These are phyloP conservation scores for Ceratobasidium sp. DNA, from an alignment of 1,284 basidiomycete genomes.

Conservation along the genomic window DNA sequence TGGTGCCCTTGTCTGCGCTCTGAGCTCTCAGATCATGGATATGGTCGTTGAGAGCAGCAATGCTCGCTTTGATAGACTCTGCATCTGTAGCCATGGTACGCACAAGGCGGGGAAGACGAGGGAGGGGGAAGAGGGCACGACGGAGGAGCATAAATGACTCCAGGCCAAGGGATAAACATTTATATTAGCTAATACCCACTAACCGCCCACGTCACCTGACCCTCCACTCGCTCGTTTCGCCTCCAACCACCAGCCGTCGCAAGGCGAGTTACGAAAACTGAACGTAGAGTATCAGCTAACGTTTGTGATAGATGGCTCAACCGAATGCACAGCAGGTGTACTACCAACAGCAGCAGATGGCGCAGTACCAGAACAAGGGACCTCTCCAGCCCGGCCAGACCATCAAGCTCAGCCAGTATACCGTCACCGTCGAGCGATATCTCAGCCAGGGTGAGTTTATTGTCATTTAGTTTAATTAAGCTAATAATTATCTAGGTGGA, in stretches of 20 bases:
- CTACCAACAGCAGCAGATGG: conserved; percentile 33
- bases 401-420: conserved; percentile 90
- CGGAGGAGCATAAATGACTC: conserved; percentile 22
- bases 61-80: conserved; percentile 42
- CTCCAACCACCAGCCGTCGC: conserved; percentile 7
- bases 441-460: conserved; percentile 83
- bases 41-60: conserved; percentile 42
- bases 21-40: conserved; percentile 68
- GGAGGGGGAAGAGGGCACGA: background rate
- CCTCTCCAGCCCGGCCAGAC: conserved; percentile 78
- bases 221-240: background rate
- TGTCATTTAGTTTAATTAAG: conserved; percentile 30
- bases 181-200: too few relatives aligned
- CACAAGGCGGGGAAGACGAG: conserved; percentile 10
- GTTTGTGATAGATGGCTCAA: conserved; percentile 15
- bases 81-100: conserved; percentile 25
- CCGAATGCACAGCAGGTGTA: conserved; percentile 32
- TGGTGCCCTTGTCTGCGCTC: conserved; percentile 62
- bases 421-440: conserved; percentile 89
- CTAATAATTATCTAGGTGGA: conserved; percentile 74
- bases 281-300: background rate
- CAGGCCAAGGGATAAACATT: background rate
- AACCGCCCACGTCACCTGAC: conserved; percentile 17
- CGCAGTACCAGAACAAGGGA: conserved; percentile 52
- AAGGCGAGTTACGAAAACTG: background rate